Conservation (phyloP, 345 rosid species). For the Salix exigua region DNA sequence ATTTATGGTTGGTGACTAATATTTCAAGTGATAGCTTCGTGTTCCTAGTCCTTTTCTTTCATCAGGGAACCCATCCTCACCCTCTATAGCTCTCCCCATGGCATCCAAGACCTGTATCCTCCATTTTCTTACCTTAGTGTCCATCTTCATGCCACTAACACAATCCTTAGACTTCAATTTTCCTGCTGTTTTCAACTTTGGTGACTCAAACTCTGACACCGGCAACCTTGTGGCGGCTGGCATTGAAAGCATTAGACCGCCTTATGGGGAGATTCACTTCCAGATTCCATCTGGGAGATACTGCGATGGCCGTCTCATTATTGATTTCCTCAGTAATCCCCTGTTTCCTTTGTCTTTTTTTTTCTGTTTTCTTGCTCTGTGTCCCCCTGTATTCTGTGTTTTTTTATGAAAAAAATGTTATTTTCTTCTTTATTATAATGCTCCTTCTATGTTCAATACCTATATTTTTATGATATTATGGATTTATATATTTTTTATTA, state of each 20-base stretch:
- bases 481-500: background rate
- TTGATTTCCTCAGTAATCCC: constrained; percentile 73
- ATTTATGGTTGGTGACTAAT: constrained; percentile 27
- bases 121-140: constrained; percentile 24
- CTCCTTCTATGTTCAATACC: background rate
- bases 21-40: constrained; percentile 19
- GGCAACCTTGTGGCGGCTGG: constrained; percentile 76
- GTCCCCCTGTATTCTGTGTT: background rate
- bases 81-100: constrained; percentile 27
- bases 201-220: constrained; percentile 89
- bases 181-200: constrained; percentile 81
- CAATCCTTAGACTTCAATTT: constrained; percentile 46
- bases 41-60: background rate
- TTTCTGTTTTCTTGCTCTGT: background rate
- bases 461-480: background rate
- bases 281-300: constrained; percentile 66
- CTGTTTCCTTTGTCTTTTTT: background rate
- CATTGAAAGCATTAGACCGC: constrained; percentile 52
- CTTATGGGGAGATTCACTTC: constrained; percentile 69
- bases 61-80: background rate
- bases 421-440: background rate
- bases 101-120: constrained; percentile 29
- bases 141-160: constrained; percentile 33
- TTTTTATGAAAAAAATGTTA: background rate
- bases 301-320: constrained; percentile 73